Evolutionary conservation across 805 yeast species (phyloP).

Genomic region (Kluyveromyces dobzhanskii): DNA sequence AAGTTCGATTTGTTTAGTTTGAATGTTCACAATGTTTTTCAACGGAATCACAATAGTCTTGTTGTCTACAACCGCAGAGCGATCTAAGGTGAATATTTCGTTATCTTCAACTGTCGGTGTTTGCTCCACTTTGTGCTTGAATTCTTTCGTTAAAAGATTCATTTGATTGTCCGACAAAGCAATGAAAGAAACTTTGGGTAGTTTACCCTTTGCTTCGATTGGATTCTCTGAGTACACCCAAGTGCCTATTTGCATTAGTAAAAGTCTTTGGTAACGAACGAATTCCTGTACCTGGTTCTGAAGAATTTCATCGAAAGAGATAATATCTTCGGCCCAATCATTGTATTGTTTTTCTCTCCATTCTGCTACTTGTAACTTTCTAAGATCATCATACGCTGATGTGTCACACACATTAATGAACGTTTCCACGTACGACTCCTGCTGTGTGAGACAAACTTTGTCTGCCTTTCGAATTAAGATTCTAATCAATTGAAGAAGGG

Average conservation of each 20-base stretch:
- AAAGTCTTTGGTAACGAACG: constrained; percentile 66
- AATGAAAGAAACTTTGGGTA: constrained; percentile 44
- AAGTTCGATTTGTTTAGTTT: constrained; percentile 39
- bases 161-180: constrained; percentile 61
- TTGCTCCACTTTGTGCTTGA: constrained; percentile 35
- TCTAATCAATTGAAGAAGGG: constrained; percentile 33
- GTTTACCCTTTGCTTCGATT: constrained; percentile 16
- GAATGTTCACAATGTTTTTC: constrained; percentile 42
- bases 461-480: constrained; percentile 4
- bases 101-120: constrained; percentile 56
- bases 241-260: constrained; percentile 64
- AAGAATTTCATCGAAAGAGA: constrained; percentile 42
- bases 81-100: constrained; percentile 23
- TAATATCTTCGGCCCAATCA: constrained; percentile 40
- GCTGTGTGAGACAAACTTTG: constrained; percentile 5
- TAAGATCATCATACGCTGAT: constrained; percentile 40
- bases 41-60: constrained; percentile 40
- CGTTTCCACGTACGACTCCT: constrained; percentile 31
- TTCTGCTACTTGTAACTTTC: constrained; percentile 44
- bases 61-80: constrained; percentile 6
- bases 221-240: constrained; percentile 72
- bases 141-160: constrained; percentile 53
- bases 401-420: constrained; percentile 36
- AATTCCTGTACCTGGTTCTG: constrained; percentile 55
- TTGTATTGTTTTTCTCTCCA: constrained; percentile 31